Conservation (phyloP, 2,329 filamentous ascomycete species). For the Mycogone perniciosa region DNA sequence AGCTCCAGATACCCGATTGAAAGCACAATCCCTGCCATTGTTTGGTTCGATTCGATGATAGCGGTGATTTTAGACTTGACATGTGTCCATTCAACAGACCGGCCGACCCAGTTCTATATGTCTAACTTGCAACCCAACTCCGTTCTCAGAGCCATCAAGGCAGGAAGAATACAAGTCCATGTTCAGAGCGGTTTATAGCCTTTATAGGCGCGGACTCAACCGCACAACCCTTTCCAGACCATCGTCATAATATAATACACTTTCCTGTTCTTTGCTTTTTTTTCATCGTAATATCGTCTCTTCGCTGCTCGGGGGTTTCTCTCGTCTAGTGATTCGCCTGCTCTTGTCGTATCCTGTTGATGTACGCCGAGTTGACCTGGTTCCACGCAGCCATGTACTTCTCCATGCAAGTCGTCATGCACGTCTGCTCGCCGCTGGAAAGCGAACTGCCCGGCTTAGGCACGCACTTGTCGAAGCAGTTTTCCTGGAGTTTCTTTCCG, state of each 20-base stretch:
- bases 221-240: background rate
- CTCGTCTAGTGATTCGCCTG: constrained; percentile 25
- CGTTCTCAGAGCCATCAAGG: background rate
- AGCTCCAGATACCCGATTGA: constrained; percentile 26
- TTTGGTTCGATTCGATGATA: background rate
- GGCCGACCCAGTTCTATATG: background rate
- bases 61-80: background rate
- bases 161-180: background rate
- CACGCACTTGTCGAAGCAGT: constrained; percentile 74
- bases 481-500: constrained; percentile 64
- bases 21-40: background rate
- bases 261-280: background rate
- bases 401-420: constrained; percentile 72
- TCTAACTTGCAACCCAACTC: background rate
- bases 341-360: constrained; percentile 57
- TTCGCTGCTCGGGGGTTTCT: background rate
- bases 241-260: background rate
- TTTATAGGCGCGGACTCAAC: background rate
- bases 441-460: constrained; percentile 62
- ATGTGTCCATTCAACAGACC: background rate
- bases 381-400: constrained; percentile 83
- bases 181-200: background rate
- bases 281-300: background rate
- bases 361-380: constrained; percentile 61
- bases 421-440: constrained; percentile 61